A percentile compares a stretch with the other conserved stretches of the same genome.
These are phyloP conservation scores for Talaromyces sp. DNA, from an alignment of 2,329 filamentous ascomycete species.

Conservation along the genomic window DNA sequence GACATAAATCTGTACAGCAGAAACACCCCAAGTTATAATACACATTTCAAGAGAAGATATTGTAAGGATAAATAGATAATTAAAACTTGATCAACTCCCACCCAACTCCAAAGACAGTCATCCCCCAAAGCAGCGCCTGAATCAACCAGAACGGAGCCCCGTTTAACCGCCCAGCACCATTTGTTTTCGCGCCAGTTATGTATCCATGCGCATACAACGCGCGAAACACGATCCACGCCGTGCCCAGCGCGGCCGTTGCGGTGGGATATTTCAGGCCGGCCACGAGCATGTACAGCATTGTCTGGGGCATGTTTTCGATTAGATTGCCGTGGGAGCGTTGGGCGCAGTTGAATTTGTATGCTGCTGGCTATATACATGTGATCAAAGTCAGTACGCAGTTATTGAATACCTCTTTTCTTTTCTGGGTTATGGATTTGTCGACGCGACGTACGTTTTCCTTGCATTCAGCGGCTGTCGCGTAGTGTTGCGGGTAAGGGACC, in stretches of 20 bases:
- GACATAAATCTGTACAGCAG: too few species aligned
- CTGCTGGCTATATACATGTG: conserved; percentile 28
- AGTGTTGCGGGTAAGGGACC: conserved; percentile 55
- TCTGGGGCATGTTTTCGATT: conserved; percentile 53
- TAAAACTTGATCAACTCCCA: conserved; percentile 26
- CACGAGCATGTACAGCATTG: conserved; percentile 49
- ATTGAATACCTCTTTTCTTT: too few species aligned
- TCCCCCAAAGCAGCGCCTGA: conserved; percentile 38
- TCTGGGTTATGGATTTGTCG: too few species aligned
- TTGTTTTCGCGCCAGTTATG: conserved; percentile 35
- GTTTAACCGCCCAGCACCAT: conserved; percentile 34
- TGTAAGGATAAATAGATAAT: too few species aligned
- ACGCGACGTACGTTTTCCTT: conserved; percentile 38
- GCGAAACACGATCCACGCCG: conserved; percentile 48
- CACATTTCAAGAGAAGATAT: too few species aligned
- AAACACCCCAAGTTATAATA: too few species aligned
- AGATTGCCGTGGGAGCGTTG: conserved; percentile 57
- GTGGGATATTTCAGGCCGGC: conserved; percentile 52
- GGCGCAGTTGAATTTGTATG: conserved; percentile 49
- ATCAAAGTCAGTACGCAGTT: background rate
- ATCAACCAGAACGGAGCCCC: conserved; percentile 36
- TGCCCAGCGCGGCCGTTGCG: conserved; percentile 43
- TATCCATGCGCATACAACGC: conserved; percentile 48
- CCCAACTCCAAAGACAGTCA: conserved; percentile 35
- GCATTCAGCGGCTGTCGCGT: conserved; percentile 53